These are phyloP conservation scores for Magnolia officinalis DNA, from an alignment of 164 flowering plant species.

Conservation along the genomic window DNA sequence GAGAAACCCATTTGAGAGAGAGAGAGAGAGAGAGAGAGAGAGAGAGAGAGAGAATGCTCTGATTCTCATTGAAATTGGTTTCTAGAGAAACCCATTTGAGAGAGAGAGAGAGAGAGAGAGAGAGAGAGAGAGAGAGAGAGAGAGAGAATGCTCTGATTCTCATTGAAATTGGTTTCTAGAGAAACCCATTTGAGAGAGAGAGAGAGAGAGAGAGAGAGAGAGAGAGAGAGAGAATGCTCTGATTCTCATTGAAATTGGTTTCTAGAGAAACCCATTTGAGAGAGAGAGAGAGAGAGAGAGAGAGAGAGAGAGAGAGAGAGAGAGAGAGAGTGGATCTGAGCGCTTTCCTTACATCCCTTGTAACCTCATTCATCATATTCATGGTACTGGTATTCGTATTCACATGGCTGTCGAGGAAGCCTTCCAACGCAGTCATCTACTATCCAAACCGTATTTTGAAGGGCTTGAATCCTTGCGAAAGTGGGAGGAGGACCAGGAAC, in stretches of 20 bases:
- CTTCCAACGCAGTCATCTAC: constrained; percentile 64
- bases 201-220: not conserved
- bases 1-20: not conserved
- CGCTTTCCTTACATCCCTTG: constrained; percentile 83
- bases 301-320: not conserved
- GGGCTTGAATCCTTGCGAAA: constrained; percentile 66
- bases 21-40: constrained; percentile 16
- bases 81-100: no score
- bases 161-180: not conserved
- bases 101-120: no score
- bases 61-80: no score
- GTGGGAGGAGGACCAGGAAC: constrained; percentile 44
- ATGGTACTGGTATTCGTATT: constrained; percentile 67
- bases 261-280: not conserved
- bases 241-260: not conserved
- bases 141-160: no score
- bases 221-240: not conserved
- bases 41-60: not conserved
- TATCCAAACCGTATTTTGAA: constrained; percentile 83
- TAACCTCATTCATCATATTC: constrained; percentile 77
- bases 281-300: constrained; percentile 19
- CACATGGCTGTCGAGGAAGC: constrained; percentile 62
- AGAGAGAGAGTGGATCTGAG: constrained; percentile 63
- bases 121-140: constrained; percentile 18
- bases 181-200: not conserved